A percentile compares a stretch with the other conserved stretches of the same genome.
Evolutionary conservation across 306 rosid genomes (phyloP).

Genomic region (Vicia villosa): DNA sequence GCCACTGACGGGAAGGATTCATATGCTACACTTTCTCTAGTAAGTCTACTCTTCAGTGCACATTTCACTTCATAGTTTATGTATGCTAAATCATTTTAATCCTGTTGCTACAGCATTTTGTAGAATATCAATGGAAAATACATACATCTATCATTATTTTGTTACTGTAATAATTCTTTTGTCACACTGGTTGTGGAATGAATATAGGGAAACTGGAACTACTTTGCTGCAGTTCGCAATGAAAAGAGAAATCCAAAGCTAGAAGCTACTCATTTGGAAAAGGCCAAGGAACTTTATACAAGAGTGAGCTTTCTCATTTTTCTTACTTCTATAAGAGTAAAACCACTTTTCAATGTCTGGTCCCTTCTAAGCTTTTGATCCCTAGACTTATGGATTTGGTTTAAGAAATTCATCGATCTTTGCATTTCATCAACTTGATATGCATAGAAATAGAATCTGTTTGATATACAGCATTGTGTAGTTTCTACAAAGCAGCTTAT

Average conservation of each 20-base stretch:
- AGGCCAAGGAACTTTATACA: slow-evolving; percentile 93
- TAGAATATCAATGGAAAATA: slow-evolving; percentile 10
- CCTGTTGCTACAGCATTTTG: slow-evolving; percentile 21
- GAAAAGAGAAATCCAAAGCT: slow-evolving; percentile 97
- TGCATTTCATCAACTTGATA: slow-evolving; percentile 23
- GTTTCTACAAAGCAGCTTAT: slow-evolving; percentile 10
- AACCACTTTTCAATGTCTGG: slow-evolving; percentile 20
- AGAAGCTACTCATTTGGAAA: slow-evolving; percentile 98
- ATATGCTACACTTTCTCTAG: slow-evolving; percentile 90
- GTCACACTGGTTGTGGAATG: slow-evolving; percentile 42
- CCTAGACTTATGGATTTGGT: slow-evolving; percentile 12
- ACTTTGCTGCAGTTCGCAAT: slow-evolving; percentile 97
- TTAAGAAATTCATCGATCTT: slow-evolving; percentile 26
- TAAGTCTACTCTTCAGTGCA: slow-evolving; percentile 40
- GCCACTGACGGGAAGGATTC: slow-evolving; percentile 96
- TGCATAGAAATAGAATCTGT: slow-evolving; percentile 17
- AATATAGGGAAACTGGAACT: slow-evolving; percentile 98
- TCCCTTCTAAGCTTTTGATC: slow-evolving; percentile 28
- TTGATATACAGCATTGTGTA: background rate
- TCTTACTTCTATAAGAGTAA: slow-evolving; percentile 16
- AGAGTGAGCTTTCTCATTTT: slow-evolving; percentile 48
- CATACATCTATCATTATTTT: slow-evolving; percentile 13
- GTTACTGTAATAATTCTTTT: slow-evolving; percentile 26
- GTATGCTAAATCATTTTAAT: slow-evolving; percentile 17
- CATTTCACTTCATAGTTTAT: slow-evolving; percentile 36